These are phyloP conservation scores for Plasmodium cynomolgi DNA, from an alignment of 169 alveolate genomes.

Conservation along the genomic window DNA sequence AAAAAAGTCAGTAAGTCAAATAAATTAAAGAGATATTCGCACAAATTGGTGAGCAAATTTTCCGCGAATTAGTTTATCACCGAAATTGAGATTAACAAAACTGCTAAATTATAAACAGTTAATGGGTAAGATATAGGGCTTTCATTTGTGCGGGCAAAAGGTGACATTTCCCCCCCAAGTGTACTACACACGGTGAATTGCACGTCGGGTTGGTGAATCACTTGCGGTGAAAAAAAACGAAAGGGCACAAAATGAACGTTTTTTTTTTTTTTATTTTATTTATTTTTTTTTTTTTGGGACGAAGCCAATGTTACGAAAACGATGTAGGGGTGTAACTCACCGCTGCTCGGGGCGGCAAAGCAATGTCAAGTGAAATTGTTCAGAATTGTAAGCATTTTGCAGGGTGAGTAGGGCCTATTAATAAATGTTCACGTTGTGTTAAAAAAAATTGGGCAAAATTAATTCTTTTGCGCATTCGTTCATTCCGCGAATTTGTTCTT, in stretches of 20 bases:
- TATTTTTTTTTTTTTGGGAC: not conserved
- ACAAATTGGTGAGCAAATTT: not conserved
- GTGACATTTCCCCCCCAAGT: not conserved
- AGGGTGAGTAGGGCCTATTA: not conserved
- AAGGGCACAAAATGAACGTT: not conserved
- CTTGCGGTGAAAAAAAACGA: not conserved
- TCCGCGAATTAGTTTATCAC: not conserved
- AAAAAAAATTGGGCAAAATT: not conserved
- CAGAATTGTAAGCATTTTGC: not conserved
- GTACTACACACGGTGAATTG: not conserved
- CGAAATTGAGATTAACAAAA: not conserved
- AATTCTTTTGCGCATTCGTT: not conserved
- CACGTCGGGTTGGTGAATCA: not conserved
- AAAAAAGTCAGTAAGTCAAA: not conserved
- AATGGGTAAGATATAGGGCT: not conserved
- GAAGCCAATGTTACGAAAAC: not conserved
- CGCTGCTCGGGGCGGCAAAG: not conserved
- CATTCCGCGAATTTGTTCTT: not conserved
- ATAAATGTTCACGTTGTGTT: not conserved
- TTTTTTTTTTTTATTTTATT: conserved; percentile 1
- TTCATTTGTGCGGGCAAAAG: not conserved
- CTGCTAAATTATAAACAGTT: not conserved
- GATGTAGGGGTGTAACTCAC: not conserved
- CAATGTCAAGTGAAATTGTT: not conserved
- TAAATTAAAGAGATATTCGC: not conserved